A percentile compares a stretch with the other conserved stretches of the same genome.
phyloP scores from a whole-genome alignment of 305 asterid species.

The Solanum hybrid region DNA sequence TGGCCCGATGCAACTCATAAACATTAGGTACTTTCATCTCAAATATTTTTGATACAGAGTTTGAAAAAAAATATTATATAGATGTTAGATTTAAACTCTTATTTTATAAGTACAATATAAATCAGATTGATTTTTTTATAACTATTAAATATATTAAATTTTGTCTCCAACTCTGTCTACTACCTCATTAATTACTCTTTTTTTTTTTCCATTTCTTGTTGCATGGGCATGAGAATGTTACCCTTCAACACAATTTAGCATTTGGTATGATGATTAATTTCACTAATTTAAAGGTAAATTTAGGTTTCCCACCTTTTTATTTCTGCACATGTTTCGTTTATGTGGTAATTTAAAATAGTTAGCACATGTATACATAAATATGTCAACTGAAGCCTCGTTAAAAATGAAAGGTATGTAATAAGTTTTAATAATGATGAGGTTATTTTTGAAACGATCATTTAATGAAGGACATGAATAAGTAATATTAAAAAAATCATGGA shows the following conservation, averaged over 20 bases:
- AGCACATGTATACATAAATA: neutral
- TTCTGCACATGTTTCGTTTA: neutral
- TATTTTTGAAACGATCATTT: neutral
- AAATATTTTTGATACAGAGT: neutral
- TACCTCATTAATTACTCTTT: neutral
- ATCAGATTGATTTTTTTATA: neutral
- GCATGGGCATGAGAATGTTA: neutral
- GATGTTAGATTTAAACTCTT: neutral
- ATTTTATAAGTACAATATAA: neutral
- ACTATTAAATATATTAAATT: neutral
- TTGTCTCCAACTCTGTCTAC: neutral
- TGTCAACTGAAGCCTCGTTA: neutral
- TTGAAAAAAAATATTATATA: neutral
- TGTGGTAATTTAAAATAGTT: neutral
- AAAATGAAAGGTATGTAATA: neutral
- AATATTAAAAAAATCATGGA: neutral
- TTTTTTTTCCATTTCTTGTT: neutral
- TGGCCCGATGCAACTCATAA: neutral
- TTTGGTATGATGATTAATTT: neutral
- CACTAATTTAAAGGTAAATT: neutral
- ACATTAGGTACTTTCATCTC: neutral
- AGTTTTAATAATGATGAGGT: neutral
- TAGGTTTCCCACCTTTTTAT: neutral
- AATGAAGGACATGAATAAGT: neutral
- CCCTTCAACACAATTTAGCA: neutral